Evolutionary conservation across 208 protist genomes (phyloP).

Genomic region (Trypanosoma melophagium): DNA sequence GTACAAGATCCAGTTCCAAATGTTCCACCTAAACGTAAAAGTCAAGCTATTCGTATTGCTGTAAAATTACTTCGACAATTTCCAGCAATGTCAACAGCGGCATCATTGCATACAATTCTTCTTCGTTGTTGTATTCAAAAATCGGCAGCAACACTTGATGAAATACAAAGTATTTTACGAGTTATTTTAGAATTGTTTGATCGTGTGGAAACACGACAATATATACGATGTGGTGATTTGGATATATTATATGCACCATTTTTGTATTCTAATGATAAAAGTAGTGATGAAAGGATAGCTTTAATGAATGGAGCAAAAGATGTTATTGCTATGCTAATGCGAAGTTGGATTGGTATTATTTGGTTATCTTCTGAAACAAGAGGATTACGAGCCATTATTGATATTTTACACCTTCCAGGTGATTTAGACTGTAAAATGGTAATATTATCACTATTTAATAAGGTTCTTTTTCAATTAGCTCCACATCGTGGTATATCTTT

Average conservation of each 20-base stretch:
- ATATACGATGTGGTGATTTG: constrained; percentile 69
- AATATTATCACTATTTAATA: constrained; percentile 85
- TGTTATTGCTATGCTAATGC: constrained; percentile 68
- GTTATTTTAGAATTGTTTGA: constrained; percentile 71
- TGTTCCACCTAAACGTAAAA: constrained; percentile 55
- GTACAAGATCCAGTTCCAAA: constrained; percentile 40
- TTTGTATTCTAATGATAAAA: constrained; percentile 37
- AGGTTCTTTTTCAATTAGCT: constrained; percentile 66
- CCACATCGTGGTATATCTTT: constrained; percentile 72
- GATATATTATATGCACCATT: constrained; percentile 78
- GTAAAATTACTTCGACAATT: constrained; percentile 44
- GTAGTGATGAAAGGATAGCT: constrained; percentile 33
- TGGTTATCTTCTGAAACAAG: constrained; percentile 78
- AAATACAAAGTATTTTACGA: constrained; percentile 61
- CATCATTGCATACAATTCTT: constrained; percentile 54
- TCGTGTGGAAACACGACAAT: constrained; percentile 59
- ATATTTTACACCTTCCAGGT: constrained; percentile 81
- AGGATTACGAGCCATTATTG: constrained; percentile 73
- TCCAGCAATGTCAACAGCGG: constrained; percentile 32
- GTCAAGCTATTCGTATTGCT: constrained; percentile 55
- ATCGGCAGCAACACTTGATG: constrained; percentile 50
- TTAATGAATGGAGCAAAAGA: constrained; percentile 81
- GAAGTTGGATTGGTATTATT: constrained; percentile 70
- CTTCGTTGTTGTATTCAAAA: constrained; percentile 71
- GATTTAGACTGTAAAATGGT: constrained; percentile 85